Conservation (phyloP, 345 rosid species). For the Salix caprea region DNA sequence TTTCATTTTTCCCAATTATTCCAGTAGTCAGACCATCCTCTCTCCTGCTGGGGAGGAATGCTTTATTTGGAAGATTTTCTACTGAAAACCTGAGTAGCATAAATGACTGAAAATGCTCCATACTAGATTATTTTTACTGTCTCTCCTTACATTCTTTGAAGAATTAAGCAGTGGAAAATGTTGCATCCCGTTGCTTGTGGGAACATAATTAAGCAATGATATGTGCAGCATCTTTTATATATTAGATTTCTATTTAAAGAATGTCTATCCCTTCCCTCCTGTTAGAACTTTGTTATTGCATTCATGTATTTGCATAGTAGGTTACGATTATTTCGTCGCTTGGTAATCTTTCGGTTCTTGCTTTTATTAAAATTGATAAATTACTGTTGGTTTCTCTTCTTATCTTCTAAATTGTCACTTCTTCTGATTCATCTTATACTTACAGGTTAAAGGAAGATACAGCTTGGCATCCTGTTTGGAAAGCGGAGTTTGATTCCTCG, state of each 20-base stretch:
- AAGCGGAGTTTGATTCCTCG: conserved; percentile 65
- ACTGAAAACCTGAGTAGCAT: neutral
- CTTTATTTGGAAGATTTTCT: neutral
- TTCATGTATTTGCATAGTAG: neutral
- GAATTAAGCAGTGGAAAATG: neutral
- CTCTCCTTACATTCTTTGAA: neutral
- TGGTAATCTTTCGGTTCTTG: neutral
- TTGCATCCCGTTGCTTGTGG: too few relatives aligned
- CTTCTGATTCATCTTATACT: conserved; percentile 7
- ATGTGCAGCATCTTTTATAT: too few relatives aligned
- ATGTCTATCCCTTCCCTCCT: neutral
- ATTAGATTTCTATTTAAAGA: neutral
- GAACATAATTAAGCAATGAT: too few relatives aligned
- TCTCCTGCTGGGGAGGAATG: neutral
- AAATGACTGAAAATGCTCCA: neutral
- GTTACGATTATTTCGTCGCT: neutral
- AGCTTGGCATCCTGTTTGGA: conserved; percentile 87
- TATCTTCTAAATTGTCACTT: conserved; percentile 3
- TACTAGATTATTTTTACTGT: neutral
- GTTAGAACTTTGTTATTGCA: neutral
- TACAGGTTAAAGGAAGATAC: conserved; percentile 79
- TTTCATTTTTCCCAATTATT: conserved; percentile 5
- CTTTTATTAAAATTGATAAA: neutral
- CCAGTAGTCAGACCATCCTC: neutral
- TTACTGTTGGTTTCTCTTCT: neutral